Base-by-base conservation (phyloP, 1,139 yeast genomes). In the Scheffersomyces stambukii region DNA sequence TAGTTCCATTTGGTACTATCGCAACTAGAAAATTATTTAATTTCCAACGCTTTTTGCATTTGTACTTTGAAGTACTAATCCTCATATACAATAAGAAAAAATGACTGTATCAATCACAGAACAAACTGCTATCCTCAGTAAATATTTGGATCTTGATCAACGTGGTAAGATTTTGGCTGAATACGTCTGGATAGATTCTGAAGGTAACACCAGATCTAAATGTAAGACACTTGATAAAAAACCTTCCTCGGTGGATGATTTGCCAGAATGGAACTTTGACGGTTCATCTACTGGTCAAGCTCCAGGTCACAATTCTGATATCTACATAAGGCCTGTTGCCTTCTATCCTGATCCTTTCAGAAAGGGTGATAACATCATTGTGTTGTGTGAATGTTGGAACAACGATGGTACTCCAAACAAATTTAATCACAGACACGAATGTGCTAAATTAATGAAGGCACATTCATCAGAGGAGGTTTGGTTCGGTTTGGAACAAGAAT, bases 241-340 rank as follows among this genome's bases (percentile, higher is more conserved):
- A 52, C 85, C 94, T 35, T 54, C 75, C 28, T 68, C 81, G 24
- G 71, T 85, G 33, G 93, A 84, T 42, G 95, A 91, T 54, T 74
- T 91, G 48, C 96, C 97, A 46, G 96, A 89, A 64, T 91, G 98
- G 98, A 91, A 91, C 76, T 91, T 91, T 53, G 98, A 91, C 61
- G 98, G 98, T 64, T 89, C 97, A 27, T 88, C 97, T 19, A 91
- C 98, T 30, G 91, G 86, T 45, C 98, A 91, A 72, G 98, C 98
- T 35, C 96, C 97, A 52, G 98, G 98, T 48, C 81, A 84, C 61
- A 91, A 91, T 70, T 88, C 97, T 29, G 98, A 91, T 58, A 77
- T 91, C 42, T 88, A 86, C 63, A 72, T 91, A 54, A 81, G 95
- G 64, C 98, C 98, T 13, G 95, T 77, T 45, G 86, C 96, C 35